Percentiles rank a stretch among this genome's conserved stretches.
phyloP scores from a whole-genome alignment of 148 eudicot species.

The Dysphania ambrosioides region DNA sequence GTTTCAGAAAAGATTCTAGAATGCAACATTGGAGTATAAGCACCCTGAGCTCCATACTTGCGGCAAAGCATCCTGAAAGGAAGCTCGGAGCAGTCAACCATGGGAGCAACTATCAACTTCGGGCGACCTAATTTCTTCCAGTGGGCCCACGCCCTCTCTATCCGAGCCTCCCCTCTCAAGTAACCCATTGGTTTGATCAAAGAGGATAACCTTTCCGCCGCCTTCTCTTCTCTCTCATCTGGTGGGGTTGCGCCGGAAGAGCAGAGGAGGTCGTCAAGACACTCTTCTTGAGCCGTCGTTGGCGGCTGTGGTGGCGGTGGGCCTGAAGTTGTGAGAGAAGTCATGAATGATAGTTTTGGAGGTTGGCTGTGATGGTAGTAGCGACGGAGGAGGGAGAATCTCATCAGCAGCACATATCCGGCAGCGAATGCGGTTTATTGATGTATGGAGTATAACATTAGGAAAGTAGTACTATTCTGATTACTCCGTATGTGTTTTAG shows the following conservation, averaged over 20 bases:
- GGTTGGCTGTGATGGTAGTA: constrained; percentile 11
- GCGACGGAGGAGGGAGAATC: constrained; percentile 26
- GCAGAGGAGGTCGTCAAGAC: constrained; percentile 36
- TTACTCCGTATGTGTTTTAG: too few species aligned
- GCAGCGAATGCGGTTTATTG: constrained; percentile 13
- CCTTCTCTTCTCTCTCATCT: neutral
- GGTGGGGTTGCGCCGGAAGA: constrained; percentile 9
- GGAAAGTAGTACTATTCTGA: too few species aligned
- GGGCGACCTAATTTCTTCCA: constrained; percentile 82
- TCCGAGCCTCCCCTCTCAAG: constrained; percentile 55
- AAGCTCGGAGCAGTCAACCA: too few species aligned
- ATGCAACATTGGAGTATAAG: constrained; percentile 95
- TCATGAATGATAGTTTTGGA: constrained; percentile 21
- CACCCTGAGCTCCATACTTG: constrained; percentile 85
- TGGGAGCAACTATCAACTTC: constrained; percentile 77
- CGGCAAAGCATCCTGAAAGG: too few species aligned
- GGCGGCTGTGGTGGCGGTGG: constrained; percentile 13
- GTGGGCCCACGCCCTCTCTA: constrained; percentile 82
- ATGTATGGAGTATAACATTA: too few species aligned
- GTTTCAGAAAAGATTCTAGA: constrained; percentile 68
- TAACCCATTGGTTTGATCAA: constrained; percentile 42
- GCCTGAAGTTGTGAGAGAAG: constrained; percentile 19
- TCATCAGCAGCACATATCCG: constrained; percentile 42
- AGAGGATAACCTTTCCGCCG: neutral
- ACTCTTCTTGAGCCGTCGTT: neutral